These are phyloP conservation scores for Xylaria longipes DNA, from an alignment of 495 filamentous ascomycete genomes.

Conservation along the genomic window DNA sequence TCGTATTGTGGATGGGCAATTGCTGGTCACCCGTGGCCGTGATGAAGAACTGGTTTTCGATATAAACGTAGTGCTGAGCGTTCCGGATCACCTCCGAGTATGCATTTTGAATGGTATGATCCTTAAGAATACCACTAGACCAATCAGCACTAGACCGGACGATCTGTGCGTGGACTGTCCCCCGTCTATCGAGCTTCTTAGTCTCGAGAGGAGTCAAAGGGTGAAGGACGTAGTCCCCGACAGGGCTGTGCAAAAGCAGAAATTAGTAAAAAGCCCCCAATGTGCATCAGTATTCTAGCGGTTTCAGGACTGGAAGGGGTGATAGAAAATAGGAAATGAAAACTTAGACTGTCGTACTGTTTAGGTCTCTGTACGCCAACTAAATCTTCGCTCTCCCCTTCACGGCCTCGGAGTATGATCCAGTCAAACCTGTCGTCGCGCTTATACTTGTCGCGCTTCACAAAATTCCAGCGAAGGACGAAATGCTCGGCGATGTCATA, in stretches of 20 bases:
- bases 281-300: not conserved
- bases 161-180: conserved; percentile 80
- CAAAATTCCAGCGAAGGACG: conserved; percentile 92
- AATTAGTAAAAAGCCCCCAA: not conserved
- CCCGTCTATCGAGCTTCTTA: conserved; percentile 56
- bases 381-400: conserved; percentile 78
- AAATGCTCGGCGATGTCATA: conserved; percentile 98
- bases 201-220: conserved; percentile 68
- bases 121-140: conserved; percentile 90
- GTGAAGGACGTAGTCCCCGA: conserved; percentile 85
- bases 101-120: conserved; percentile 92
- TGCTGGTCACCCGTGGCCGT: conserved; percentile 91
- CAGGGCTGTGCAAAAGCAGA: conserved; percentile 51
- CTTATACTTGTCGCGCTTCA: conserved; percentile 98
- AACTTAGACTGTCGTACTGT: conserved; percentile 43
- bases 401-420: conserved; percentile 81
- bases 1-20: conserved; percentile 81
- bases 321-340: not conserved
- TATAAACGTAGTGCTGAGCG: conserved; percentile 92
- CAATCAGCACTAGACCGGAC: conserved; percentile 89
- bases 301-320: not conserved
- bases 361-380: conserved; percentile 86
- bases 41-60: conserved; percentile 98
- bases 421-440: conserved; percentile 79
- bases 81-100: conserved; percentile 84